Evolutionary conservation across 371 early-diverging fungal species (phyloP).

Genomic region (Mortierella polycephala): DNA sequence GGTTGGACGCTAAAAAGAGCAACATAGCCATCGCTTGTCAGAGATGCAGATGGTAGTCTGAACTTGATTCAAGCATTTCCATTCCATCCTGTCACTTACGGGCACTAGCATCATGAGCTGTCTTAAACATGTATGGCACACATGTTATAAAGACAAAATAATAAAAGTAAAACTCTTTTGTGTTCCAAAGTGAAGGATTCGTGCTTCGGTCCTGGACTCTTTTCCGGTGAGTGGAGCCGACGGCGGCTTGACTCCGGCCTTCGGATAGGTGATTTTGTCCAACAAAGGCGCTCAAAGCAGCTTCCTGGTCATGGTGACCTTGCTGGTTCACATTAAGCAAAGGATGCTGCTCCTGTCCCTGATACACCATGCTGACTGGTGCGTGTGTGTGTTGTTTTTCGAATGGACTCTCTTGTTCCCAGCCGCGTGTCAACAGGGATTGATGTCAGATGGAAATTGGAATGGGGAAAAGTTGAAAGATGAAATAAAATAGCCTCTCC

Average conservation of each 20-base stretch:
- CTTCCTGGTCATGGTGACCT: background rate
- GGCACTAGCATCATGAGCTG: conserved; percentile 69
- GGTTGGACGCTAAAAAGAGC: conserved; percentile 54
- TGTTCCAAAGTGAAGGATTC: conserved; percentile 60
- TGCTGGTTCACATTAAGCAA: conserved; percentile 21
- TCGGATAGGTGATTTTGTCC: conserved; percentile 18
- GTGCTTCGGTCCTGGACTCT: conserved; percentile 40
- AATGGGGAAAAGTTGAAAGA: background rate
- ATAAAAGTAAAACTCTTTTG: conserved; percentile 79
- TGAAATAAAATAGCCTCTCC: background rate
- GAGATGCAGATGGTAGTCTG: background rate
- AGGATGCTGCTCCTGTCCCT: conserved; percentile 21
- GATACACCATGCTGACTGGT: conserved; percentile 19
- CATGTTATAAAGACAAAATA: conserved; percentile 67
- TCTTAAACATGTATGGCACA: conserved; percentile 75
- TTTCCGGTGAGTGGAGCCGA: conserved; percentile 9
- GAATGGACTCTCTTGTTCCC: too few species aligned
- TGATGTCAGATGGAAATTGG: background rate
- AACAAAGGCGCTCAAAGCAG: conserved; percentile 10
- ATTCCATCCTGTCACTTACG: conserved; percentile 50
- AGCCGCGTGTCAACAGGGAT: too few species aligned
- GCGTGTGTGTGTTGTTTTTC: conserved; percentile 5
- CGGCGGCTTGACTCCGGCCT: conserved; percentile 2
- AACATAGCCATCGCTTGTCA: background rate
- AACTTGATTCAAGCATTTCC: background rate